Evolutionary conservation across 2,329 filamentous ascomycete genomes (phyloP).

Genomic region (Aspergillus niger): DNA sequence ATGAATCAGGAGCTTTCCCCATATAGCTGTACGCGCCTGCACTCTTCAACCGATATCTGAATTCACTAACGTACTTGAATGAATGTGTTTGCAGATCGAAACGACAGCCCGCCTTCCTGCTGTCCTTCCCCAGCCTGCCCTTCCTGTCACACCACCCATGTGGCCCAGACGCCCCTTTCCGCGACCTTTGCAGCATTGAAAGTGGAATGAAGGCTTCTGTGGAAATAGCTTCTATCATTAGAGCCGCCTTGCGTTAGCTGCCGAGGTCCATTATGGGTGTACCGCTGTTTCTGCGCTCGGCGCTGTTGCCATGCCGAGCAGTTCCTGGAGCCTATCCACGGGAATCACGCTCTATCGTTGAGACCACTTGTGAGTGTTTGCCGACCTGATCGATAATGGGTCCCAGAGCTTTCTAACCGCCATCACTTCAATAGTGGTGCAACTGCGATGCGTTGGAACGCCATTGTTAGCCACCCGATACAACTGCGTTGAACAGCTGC

Average conservation of each 20-base stretch:
- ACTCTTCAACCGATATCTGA: neutral
- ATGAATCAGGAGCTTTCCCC: neutral
- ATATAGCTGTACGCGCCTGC: constrained; percentile 1
- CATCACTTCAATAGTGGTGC: constrained; percentile 17
- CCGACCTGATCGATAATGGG: neutral
- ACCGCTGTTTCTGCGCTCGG: constrained; percentile 28
- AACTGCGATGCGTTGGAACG: constrained; percentile 13
- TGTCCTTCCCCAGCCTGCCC: neutral
- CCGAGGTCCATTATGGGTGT: constrained; percentile 28
- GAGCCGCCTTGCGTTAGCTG: neutral
- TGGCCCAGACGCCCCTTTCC: constrained; percentile 1
- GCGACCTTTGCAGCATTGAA: neutral
- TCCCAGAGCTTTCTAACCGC: constrained; percentile 7
- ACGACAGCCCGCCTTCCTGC: neutral
- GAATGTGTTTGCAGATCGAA: neutral
- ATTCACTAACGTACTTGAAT: neutral
- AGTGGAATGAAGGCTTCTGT: neutral
- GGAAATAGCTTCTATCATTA: neutral
- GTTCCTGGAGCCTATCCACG: constrained; percentile 24
- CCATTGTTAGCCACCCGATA: constrained; percentile 14
- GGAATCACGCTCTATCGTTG: constrained; percentile 21
- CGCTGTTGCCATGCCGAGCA: constrained; percentile 30
- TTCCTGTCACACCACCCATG: neutral
- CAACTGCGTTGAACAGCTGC: constrained; percentile 7
- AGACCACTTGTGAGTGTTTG: constrained; percentile 26